Conservation (phyloP, 2,329 filamentous ascomycete species). For the Hyphodiscus sp. region DNA sequence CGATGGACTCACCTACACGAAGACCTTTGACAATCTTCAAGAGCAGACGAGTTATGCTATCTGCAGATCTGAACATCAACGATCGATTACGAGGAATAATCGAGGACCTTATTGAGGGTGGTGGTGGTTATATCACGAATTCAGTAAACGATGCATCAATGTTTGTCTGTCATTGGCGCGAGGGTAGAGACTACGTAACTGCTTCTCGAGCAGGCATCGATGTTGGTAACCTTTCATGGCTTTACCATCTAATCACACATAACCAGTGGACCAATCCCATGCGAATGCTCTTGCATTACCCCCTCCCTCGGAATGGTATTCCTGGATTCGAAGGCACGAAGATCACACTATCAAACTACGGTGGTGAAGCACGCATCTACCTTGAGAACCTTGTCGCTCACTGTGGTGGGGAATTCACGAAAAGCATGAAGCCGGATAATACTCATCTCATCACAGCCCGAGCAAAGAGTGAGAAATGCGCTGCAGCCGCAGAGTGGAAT, state of each 20-base stretch:
- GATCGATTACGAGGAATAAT: constrained; percentile 61
- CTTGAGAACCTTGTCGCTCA: constrained; percentile 86
- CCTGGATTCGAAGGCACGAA: constrained; percentile 68
- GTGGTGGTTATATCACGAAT: constrained; percentile 63
- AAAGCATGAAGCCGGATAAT: constrained; percentile 91
- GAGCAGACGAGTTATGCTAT: constrained; percentile 71
- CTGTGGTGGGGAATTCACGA: constrained; percentile 82
- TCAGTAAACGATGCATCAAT: constrained; percentile 68
- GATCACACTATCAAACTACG: constrained; percentile 94
- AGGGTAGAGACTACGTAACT: constrained; percentile 68
- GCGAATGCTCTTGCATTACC: constrained; percentile 82
- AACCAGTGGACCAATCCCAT: constrained; percentile 85
- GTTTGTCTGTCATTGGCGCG: constrained; percentile 81
- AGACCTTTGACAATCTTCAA: constrained; percentile 67
- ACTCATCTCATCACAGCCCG: constrained; percentile 93
- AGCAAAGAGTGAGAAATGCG: constrained; percentile 84
- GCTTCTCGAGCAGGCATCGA: constrained; percentile 74
- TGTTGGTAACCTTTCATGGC: constrained; percentile 88
- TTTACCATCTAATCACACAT: constrained; percentile 84
- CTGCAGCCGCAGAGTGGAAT: constrained; percentile 87
- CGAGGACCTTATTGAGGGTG: constrained; percentile 60
- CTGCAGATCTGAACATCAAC: constrained; percentile 65
- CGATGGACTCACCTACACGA: constrained; percentile 37
- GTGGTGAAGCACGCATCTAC: constrained; percentile 87
- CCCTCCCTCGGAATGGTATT: constrained; percentile 69